A percentile compares a stretch with the other conserved stretches of the same genome.
Conservation (phyloP, 352 stramenopile genomes). For the Aphanomyces cochlioides region DNA sequence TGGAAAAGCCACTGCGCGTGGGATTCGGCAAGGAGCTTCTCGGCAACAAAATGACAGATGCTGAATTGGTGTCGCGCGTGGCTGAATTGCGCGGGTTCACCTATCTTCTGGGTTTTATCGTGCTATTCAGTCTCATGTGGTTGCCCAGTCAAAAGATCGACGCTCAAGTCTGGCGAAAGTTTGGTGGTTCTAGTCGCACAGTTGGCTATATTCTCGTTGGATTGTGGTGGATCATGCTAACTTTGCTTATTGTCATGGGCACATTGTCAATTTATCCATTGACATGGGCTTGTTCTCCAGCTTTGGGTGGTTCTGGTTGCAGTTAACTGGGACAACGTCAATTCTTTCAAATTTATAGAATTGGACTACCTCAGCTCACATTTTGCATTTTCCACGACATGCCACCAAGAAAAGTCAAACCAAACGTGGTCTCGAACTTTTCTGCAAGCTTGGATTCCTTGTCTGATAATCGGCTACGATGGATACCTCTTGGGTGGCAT, state of each 20-base stretch:
- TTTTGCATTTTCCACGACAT: too few species aligned
- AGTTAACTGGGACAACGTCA: not conserved
- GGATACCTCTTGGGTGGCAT: too few species aligned
- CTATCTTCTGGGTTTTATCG: constrained; percentile 7
- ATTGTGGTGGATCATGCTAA: not conserved
- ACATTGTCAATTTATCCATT: not conserved
- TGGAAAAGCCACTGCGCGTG: not conserved
- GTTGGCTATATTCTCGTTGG: not conserved
- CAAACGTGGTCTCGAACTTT: too few species aligned
- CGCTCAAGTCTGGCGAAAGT: constrained; percentile 25
- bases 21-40: not conserved
- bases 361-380: too few species aligned
- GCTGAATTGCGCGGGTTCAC: not conserved
- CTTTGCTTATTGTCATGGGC: not conserved
- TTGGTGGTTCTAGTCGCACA: constrained; percentile 7
- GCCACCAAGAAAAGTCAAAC: too few species aligned
- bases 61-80: not conserved
- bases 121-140: constrained; percentile 22
- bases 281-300: not conserved
- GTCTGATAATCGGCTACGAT: too few species aligned
- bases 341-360: not conserved
- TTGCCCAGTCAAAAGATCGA: constrained; percentile 12
- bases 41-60: not conserved
- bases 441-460: too few species aligned
- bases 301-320: not conserved